Percentiles rank a stretch among this genome's conserved stretches.
Evolutionary conservation across 345 rosid species (phyloP).

Genomic region (Ceriops decandra): DNA sequence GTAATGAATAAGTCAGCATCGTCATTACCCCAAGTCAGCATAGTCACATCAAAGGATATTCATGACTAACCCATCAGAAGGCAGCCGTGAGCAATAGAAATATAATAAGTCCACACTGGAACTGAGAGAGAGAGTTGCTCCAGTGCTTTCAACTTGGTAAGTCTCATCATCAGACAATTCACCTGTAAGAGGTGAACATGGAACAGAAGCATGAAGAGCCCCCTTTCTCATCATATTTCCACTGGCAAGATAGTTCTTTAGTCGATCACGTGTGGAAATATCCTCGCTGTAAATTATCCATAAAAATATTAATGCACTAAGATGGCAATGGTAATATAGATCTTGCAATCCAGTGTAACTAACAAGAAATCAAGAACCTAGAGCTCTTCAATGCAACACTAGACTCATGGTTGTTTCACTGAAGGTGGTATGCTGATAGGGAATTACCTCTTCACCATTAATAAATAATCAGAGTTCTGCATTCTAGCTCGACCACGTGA

Average conservation of each 20-base stretch:
- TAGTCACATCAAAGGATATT: constrained; percentile 1
- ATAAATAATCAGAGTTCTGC: constrained; percentile 70
- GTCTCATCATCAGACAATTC: constrained; percentile 30
- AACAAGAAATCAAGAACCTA: neutral
- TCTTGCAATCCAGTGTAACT: neutral
- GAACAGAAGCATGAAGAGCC: constrained; percentile 51
- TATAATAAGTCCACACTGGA: constrained; percentile 63
- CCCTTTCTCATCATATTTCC: constrained; percentile 72
- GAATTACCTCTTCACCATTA: constrained; percentile 65
- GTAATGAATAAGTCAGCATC: neutral
- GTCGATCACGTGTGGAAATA: constrained; percentile 39
- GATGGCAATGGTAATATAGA: too few species aligned
- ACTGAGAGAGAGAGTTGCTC: constrained; percentile 51
- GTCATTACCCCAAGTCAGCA: neutral
- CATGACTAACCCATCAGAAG: constrained; percentile 72
- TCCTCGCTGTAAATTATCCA: constrained; percentile 46
- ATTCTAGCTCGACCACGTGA: constrained; percentile 97
- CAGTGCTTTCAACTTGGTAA: constrained; percentile 56
- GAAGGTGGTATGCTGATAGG: neutral
- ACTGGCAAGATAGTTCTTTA: constrained; percentile 55
- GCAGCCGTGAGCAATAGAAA: constrained; percentile 84
- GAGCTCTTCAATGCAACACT: neutral
- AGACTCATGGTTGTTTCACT: neutral
- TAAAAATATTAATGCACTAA: too few species aligned
- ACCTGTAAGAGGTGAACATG: constrained; percentile 48